Evolutionary conservation across 2,329 filamentous ascomycete species (phyloP).

Genomic region (Diaporthe citrichinensis): DNA sequence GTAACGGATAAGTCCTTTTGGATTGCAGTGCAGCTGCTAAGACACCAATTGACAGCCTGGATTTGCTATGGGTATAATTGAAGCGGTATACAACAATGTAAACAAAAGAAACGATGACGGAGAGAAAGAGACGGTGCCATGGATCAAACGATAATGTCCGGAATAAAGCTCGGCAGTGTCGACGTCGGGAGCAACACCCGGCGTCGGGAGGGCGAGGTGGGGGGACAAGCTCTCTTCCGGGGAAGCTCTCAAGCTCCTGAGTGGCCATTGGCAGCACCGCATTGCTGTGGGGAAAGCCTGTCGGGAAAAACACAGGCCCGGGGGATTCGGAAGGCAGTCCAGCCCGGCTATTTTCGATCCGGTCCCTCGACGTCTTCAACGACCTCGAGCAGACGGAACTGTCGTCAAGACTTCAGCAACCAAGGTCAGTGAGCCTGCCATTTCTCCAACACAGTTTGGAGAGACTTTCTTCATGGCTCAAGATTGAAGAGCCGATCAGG

Average conservation of each 20-base stretch:
- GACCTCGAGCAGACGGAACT: background rate
- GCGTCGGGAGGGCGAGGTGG: slow-evolving; percentile 28
- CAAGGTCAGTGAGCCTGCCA: background rate
- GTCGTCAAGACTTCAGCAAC: background rate
- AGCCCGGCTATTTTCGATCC: slow-evolving; percentile 17
- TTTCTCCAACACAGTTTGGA: background rate
- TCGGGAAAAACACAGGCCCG: slow-evolving; percentile 31
- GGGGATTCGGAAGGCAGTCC: slow-evolving; percentile 14
- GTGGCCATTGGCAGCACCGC: slow-evolving; percentile 5
- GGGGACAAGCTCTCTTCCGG: slow-evolving; percentile 33
- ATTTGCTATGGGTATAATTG: background rate
- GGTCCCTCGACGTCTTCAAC: background rate
- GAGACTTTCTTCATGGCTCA: background rate
- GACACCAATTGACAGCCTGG: slow-evolving; percentile 1
- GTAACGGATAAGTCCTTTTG: background rate
- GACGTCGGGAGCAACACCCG: slow-evolving; percentile 24
- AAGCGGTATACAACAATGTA: background rate
- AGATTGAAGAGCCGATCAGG: no score
- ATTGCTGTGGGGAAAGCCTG: background rate
- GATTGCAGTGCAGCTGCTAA: background rate
- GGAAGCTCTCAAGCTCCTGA: slow-evolving; percentile 7
- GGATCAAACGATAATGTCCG: slow-evolving; percentile 5
- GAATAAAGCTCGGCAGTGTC: slow-evolving; percentile 15
- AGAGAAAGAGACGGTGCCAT: background rate
- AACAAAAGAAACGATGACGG: background rate